Base-by-base conservation (phyloP, 345 rosid genomes). In the Pelargonium nanum region DNA sequence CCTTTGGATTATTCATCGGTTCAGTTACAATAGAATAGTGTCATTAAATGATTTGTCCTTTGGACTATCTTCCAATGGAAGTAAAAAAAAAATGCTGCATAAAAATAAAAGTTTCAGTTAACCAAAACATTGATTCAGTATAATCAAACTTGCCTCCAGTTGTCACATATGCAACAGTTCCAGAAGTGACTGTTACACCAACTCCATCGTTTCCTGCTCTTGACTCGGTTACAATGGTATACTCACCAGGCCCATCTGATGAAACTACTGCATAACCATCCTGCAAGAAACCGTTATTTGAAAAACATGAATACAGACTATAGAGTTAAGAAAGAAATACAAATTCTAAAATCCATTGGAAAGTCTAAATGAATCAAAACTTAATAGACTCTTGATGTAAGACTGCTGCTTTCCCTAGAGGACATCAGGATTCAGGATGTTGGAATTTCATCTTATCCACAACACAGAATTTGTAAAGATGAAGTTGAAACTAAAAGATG, bases 251-350 rank as follows among this genome's bases (percentile, higher is more conserved):
- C 17, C 99, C 99, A 73, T 93, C 96, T 19, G 96, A 81, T 57
- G 96, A 85, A 72, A 93, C 68, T 50, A 89, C 99, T 5, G 99
- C 99, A 67, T 87, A 93, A 57, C 97, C 99, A 77, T 93, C 99
- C 97, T 89, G 70, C 71, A 79, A 53, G 6, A 53, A 22, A n/a
- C 62, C 51, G 57, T 20, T 21, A 15, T n/a, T 20, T 26, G n/a
- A 28, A 28, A 2, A 24, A 23, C 3, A 65, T 34, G 22, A 71
- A 34, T 20, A 40, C 13, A 57, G 34, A 30, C 53, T 24, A 30
- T 2, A 68, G 26, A 53, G 17, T 17, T 23, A 7, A 7, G 25
- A 61, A 28, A 28, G 32, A 28, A 28, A 28, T 28, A 3, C 3
- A 28, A 28, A 28, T 28, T 34, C 13, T 9, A 9, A 34, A 34